Base-by-base conservation (phyloP, 2,329 filamentous ascomycete genomes). In the Fusarium nygamai region DNA sequence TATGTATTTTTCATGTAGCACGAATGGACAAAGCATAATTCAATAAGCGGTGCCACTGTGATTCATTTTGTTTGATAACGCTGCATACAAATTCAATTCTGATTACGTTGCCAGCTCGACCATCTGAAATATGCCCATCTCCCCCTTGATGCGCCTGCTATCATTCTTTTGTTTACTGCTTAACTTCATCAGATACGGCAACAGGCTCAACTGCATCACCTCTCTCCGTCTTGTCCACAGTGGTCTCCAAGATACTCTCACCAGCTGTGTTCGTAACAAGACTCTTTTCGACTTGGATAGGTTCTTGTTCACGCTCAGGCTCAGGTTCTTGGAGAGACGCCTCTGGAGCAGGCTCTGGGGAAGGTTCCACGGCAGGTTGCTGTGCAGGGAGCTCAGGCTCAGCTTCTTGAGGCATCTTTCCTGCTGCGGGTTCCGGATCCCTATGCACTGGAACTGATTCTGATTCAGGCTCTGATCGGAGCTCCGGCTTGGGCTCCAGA, bases 251-350 rank as follows among this genome's bases (percentile, higher is more conserved):
- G n/a, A 87, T 79, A 38, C 82, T 81, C 77, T 86, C 85, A 6
- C 85, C 85, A 12, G 85, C 85, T 58, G 79, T 83, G 70, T 86
- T 85, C 17, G 82, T 78, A 31, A 79, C 83, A 24, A 85, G 77
- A 1, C 83, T 83, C 78, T 85, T 83, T 46, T 81, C 76, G 27
- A 76, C 63, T 24, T 61, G 57, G 17, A 51, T 36, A 10, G 56
- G 46, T 27, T 65, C 72, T 48, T 63, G 58, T 24, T 62, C 68
- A 38, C 36, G 44, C 7, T 54, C 24, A 14, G n/a, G 34, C 8
- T 61, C 29, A 7, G 19, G 34, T 31, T 69, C 66, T 19, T 74
- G 50, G 11, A 34, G 58, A 16, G 29, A 33, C 8, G 36, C 11
- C 53, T 70, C 64, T 38, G 47, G 68, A n/a, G 34, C 44, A 22